Conservation (phyloP, 192 early-diverging fungal species). For the Backusella parvicylindrica region DNA sequence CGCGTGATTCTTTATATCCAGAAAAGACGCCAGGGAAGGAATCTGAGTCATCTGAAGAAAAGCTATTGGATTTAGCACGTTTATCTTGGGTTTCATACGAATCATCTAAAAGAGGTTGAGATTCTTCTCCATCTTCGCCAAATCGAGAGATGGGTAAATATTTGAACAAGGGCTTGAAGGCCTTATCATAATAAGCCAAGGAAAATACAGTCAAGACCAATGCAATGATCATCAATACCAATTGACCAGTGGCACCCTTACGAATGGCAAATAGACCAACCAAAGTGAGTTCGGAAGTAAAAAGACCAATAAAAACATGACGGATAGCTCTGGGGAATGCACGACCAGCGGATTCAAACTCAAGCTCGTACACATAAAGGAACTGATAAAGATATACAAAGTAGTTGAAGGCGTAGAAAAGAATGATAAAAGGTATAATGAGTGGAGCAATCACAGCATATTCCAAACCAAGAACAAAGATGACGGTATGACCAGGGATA, state of each 20-base stretch:
- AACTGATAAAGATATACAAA: constrained; percentile 83
- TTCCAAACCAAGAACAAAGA: constrained; percentile 68
- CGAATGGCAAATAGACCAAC: constrained; percentile 66
- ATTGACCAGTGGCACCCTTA: constrained; percentile 42
- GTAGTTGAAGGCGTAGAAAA: constrained; percentile 72
- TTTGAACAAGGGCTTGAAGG: constrained; percentile 43
- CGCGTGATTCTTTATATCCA: background rate
- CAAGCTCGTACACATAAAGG: constrained; percentile 66
- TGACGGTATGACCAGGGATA: constrained; percentile 66
- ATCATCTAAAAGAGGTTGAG: background rate
- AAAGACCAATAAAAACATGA: constrained; percentile 65
- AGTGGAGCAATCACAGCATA: constrained; percentile 82
- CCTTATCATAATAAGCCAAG: constrained; percentile 31
- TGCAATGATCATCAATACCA: constrained; percentile 39
- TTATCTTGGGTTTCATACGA: background rate
- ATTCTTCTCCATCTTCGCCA: constrained; percentile 1
- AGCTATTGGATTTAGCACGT: background rate
- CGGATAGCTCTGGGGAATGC: constrained; percentile 58
- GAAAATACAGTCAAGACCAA: constrained; percentile 27
- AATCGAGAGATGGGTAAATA: constrained; percentile 38
- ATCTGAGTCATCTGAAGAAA: background rate
- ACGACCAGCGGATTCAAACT: constrained; percentile 58
- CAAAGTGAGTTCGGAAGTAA: constrained; percentile 70
- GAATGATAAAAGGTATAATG: constrained; percentile 66
- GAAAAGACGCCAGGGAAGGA: background rate